A percentile compares a stretch with the other conserved stretches of the same genome.
Evolutionary conservation across 2,329 filamentous ascomycete genomes (phyloP).

Genomic region (Sclerotinia borealis): DNA sequence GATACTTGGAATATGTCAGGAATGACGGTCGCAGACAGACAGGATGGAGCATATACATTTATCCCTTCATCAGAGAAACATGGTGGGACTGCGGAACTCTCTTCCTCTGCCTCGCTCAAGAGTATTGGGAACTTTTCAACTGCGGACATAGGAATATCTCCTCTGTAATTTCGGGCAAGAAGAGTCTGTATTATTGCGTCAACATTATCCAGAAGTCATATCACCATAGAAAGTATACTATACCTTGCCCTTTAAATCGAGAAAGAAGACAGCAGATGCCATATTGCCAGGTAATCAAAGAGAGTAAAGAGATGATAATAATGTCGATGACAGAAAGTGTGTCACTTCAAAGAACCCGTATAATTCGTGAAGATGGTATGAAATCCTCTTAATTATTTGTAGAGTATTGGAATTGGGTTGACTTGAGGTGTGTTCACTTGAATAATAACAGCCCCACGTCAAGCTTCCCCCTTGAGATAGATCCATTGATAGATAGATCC

Average conservation of each 20-base stretch:
- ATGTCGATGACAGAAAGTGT: not conserved
- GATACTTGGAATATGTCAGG: slow-evolving; percentile 56
- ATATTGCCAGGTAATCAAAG: slow-evolving; percentile 43
- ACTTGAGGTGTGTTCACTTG: not conserved
- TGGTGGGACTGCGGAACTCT: slow-evolving; percentile 92
- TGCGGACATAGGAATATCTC: slow-evolving; percentile 97
- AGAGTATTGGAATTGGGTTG: not conserved
- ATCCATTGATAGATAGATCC: not conserved
- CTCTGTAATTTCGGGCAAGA: slow-evolving; percentile 94
- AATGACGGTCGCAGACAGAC: slow-evolving; percentile 3
- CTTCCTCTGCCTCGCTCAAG: slow-evolving; percentile 96
- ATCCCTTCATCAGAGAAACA: slow-evolving; percentile 99
- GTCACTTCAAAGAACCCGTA: slow-evolving; percentile 16
- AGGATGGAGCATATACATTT: slow-evolving; percentile 57
- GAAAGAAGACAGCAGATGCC: slow-evolving; percentile 97
- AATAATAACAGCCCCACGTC: slow-evolving; percentile 24
- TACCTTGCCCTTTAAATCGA: slow-evolving; percentile 99
- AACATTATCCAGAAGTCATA: slow-evolving; percentile 16
- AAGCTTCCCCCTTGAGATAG: slow-evolving; percentile 6
- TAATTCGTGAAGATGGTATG: slow-evolving; percentile 19
- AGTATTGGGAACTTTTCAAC: slow-evolving; percentile 97
- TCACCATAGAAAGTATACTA: slow-evolving; percentile 21
- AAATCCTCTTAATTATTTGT: not conserved
- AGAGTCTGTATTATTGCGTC: slow-evolving; percentile 63
- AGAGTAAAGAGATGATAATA: not conserved